These are phyloP conservation scores for Fusarium sp. DNA, from an alignment of 2,329 filamentous ascomycete genomes.

Conservation along the genomic window DNA sequence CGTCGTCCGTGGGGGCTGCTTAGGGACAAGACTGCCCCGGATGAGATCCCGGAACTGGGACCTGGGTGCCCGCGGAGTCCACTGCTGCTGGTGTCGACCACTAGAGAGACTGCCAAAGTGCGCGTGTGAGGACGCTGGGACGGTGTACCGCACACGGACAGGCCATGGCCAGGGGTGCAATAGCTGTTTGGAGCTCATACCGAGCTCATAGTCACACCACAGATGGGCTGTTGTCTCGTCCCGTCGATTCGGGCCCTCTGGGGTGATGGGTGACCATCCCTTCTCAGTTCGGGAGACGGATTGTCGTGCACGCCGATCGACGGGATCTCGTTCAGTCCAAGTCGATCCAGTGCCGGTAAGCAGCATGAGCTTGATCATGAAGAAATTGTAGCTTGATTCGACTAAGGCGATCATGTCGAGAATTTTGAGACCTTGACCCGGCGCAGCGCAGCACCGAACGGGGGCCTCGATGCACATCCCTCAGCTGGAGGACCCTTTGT, in stretches of 20 bases:
- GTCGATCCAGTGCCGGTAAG: constrained; percentile 35
- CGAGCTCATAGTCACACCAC: constrained; percentile 45
- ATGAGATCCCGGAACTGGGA: constrained; percentile 28
- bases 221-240: constrained; percentile 44
- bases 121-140: constrained; percentile 37
- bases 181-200: constrained; percentile 40
- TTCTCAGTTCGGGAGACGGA: constrained; percentile 37
- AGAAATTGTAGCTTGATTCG: constrained; percentile 24
- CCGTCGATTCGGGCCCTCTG: constrained; percentile 42
- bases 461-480: constrained; percentile 6
- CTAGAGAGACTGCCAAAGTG: constrained; percentile 27
- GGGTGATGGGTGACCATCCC: constrained; percentile 36
- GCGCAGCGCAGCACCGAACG: constrained; percentile 10
- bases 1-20: constrained; percentile 21
- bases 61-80: constrained; percentile 14
- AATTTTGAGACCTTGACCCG: constrained; percentile 22
- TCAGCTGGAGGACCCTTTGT: constrained; percentile 5
- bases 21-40: constrained; percentile 30
- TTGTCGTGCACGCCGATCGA: constrained; percentile 40
- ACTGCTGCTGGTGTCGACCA: constrained; percentile 25
- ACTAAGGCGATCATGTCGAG: constrained; percentile 30
- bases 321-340: constrained; percentile 39
- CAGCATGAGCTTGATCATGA: constrained; percentile 28
- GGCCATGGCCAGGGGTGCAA: constrained; percentile 38
- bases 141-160: constrained; percentile 37